Percentiles rank a stretch among this genome's conserved stretches.
phyloP scores from a whole-genome alignment of 805 yeast genomes.

The Candida krabiensis region DNA sequence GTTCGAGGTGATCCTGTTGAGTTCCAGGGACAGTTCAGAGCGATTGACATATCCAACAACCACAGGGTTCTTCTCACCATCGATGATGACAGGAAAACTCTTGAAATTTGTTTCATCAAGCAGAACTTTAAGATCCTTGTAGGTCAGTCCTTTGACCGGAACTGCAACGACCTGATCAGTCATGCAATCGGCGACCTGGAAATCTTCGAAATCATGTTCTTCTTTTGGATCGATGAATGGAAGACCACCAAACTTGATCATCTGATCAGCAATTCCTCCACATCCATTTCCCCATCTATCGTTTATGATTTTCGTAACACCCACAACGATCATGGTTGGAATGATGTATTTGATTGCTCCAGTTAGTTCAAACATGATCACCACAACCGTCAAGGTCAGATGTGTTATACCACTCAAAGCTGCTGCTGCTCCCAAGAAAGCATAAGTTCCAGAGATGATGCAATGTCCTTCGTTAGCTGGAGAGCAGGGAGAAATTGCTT shows the following conservation, averaged over 20 bases:
- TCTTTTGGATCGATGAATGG: conserved; percentile 79
- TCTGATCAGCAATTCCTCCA: conserved; percentile 94
- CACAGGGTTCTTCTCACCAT: conserved; percentile 35
- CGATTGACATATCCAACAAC: conserved; percentile 49
- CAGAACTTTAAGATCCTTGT: conserved; percentile 35
- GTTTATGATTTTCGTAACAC: conserved; percentile 77
- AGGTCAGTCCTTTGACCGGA: conserved; percentile 36
- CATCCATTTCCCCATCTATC: conserved; percentile 67
- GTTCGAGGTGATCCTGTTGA: conserved; percentile 22
- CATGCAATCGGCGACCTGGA: conserved; percentile 62
- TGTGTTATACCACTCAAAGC: conserved; percentile 93
- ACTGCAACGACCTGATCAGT: conserved; percentile 40
- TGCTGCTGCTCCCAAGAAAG: conserved; percentile 95
- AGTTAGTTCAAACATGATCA: conserved; percentile 93
- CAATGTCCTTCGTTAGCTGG: conserved; percentile 44
- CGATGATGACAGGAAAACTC: conserved; percentile 54
- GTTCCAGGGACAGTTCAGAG: conserved; percentile 37
- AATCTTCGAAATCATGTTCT: conserved; percentile 55
- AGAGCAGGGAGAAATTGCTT: conserved; percentile 39
- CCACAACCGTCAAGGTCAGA: conserved; percentile 87
- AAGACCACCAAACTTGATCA: conserved; percentile 83
- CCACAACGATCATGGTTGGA: conserved; percentile 96
- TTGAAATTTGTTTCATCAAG: conserved; percentile 37
- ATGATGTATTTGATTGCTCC: conserved; percentile 91
- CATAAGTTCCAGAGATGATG: conserved; percentile 92